Evolutionary conservation across 2,329 filamentous ascomycete genomes (phyloP).

Genomic region (Cercospora janseana): DNA sequence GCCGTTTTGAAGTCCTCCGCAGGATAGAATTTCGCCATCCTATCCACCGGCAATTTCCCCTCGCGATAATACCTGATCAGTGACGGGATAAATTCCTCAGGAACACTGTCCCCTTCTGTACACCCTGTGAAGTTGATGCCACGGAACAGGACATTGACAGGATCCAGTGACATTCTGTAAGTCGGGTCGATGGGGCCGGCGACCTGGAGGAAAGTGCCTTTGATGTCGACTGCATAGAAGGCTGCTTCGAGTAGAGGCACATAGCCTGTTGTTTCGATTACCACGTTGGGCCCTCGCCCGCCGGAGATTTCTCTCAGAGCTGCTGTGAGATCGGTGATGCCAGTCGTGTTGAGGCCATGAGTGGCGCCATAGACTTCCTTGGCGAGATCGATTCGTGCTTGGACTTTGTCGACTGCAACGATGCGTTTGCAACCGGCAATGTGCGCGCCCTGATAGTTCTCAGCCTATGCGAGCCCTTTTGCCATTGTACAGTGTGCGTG

Average conservation of each 20-base stretch:
- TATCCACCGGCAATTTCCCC: slow-evolving; percentile 46
- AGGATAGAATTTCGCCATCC: slow-evolving; percentile 44
- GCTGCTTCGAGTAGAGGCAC: slow-evolving; percentile 22
- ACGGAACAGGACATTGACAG: slow-evolving; percentile 43
- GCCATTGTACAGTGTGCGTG: background rate
- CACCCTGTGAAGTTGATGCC: slow-evolving; percentile 49
- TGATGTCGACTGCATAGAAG: slow-evolving; percentile 22
- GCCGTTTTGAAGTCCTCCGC: slow-evolving; percentile 42
- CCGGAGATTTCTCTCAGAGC: slow-evolving; percentile 36
- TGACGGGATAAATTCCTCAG: slow-evolving; percentile 42
- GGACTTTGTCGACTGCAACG: slow-evolving; percentile 41
- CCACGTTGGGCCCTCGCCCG: slow-evolving; percentile 42
- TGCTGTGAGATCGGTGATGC: slow-evolving; percentile 29
- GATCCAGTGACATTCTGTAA: slow-evolving; percentile 41
- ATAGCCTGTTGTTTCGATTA: slow-evolving; percentile 41
- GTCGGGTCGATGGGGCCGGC: slow-evolving; percentile 43
- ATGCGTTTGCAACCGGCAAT: slow-evolving; percentile 36
- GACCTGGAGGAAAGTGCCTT: slow-evolving; percentile 49
- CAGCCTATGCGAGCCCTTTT: background rate
- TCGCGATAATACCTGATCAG: slow-evolving; percentile 48
- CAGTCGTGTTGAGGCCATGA: slow-evolving; percentile 40
- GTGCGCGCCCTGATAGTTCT: slow-evolving; percentile 23
- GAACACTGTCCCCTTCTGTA: slow-evolving; percentile 44
- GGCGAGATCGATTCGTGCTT: slow-evolving; percentile 39
- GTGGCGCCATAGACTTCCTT: slow-evolving; percentile 41